phyloP scores from a whole-genome alignment of 495 filamentous ascomycete species.

The Penicillium paxilli region DNA sequence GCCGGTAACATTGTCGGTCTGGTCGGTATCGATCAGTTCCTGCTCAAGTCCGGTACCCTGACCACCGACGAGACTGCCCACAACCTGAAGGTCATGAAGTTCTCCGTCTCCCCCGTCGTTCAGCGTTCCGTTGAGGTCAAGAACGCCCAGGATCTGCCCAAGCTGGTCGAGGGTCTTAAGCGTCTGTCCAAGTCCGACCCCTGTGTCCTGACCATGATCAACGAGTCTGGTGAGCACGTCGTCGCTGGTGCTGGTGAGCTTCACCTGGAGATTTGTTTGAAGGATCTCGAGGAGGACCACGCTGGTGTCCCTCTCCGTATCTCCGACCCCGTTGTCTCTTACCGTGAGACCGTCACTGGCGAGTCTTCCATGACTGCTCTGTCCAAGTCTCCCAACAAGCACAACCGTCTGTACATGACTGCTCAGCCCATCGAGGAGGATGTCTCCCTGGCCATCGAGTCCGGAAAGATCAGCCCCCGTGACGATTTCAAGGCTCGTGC shows the following conservation, averaged over 20 bases:
- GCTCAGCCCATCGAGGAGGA: constrained; percentile 90
- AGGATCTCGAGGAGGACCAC: constrained; percentile 99
- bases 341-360: constrained; percentile 89
- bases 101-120: constrained; percentile 99
- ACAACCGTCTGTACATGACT: constrained; percentile 98
- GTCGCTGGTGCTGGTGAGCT: constrained; percentile 99
- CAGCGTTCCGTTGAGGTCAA: constrained; percentile 99
- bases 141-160: constrained; percentile 99
- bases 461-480: constrained; percentile 88
- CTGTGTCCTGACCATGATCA: constrained; percentile 89
- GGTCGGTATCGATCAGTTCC: constrained; percentile 99
- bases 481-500: constrained; percentile 99
- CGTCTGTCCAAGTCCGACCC: constrained; percentile 99
- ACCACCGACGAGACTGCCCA: constrained; percentile 96
- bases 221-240: constrained; percentile 94
- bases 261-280: constrained; percentile 99
- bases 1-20: constrained; percentile 99
- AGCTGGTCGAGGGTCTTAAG: constrained; percentile 99
- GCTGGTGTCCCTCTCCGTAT: constrained; percentile 95
- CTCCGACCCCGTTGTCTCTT: constrained; percentile 95
- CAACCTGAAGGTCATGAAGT: constrained; percentile 99
- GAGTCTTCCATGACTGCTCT: constrained; percentile 91
- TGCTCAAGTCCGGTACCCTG: constrained; percentile 99
- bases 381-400: constrained; percentile 99
- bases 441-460: constrained; percentile 85